Conservation (phyloP, 345 rosid species). For the Euclidium syriacum region DNA sequence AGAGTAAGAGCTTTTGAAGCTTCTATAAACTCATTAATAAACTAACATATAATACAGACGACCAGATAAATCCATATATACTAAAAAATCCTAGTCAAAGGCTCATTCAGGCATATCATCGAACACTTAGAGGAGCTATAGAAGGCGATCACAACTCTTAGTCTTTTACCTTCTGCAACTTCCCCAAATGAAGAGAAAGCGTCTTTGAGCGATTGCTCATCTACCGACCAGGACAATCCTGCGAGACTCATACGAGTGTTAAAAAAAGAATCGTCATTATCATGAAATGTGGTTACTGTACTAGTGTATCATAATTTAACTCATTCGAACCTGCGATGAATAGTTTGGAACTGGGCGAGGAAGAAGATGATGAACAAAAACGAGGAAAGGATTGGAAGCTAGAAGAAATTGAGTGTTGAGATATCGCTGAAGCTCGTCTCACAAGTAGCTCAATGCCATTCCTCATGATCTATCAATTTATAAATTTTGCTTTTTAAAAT, state of each 20-base stretch:
- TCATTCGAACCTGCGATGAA: conserved; percentile 53
- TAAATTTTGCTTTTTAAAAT: neutral
- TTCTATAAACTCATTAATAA: neutral
- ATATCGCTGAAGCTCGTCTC: conserved; percentile 9
- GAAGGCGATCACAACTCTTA: neutral
- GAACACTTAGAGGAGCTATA: conserved; percentile 34
- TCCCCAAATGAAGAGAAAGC: conserved; percentile 76
- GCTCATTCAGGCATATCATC: conserved; percentile 43
- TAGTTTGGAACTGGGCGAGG: conserved; percentile 46
- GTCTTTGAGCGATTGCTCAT: conserved; percentile 70
- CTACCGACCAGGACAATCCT: conserved; percentile 81
- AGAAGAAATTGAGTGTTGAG: neutral
- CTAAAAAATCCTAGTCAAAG: neutral
- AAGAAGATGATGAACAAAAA: conserved; percentile 8
- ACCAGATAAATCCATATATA: neutral
- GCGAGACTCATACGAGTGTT: neutral
- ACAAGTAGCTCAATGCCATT: neutral
- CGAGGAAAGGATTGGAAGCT: neutral
- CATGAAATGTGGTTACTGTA: neutral
- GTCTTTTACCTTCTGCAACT: conserved; percentile 66
- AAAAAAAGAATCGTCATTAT: neutral
- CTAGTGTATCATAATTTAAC: neutral
- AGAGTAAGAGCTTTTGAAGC: neutral
- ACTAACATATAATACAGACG: neutral
- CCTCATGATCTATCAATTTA: conserved; percentile 2